phyloP scores from a whole-genome alignment of 768 basidiomycete species.

The Mrakia gelida region DNA sequence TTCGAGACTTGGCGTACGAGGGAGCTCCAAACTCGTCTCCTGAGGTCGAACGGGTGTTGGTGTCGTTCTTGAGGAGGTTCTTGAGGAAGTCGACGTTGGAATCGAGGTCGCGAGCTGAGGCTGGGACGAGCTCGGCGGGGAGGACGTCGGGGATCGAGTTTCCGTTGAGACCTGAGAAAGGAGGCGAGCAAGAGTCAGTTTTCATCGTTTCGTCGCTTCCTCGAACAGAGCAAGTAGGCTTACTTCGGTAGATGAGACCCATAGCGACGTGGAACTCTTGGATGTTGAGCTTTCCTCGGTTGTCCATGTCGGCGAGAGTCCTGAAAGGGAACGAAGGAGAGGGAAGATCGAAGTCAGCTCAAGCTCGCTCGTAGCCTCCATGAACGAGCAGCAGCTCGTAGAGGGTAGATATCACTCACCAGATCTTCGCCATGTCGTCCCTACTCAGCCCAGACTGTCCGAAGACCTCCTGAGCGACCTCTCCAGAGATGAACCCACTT shows the following conservation, averaged over 20 bases:
- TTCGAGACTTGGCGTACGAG: slow-evolving; percentile 27
- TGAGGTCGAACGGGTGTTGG: slow-evolving; percentile 53
- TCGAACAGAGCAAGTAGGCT: slow-evolving; percentile 42
- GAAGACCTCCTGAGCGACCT: slow-evolving; percentile 84
- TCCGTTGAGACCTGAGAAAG: slow-evolving; percentile 71
- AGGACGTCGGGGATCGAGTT: slow-evolving; percentile 81
- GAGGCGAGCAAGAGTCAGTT: slow-evolving; percentile 16
- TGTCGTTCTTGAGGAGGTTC: slow-evolving; percentile 79
- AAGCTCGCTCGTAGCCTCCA: neutral
- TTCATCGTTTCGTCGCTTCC: neutral
- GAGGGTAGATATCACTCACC: slow-evolving; percentile 53
- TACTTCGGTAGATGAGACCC: slow-evolving; percentile 94
- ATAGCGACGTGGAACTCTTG: slow-evolving; percentile 98
- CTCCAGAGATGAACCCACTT: slow-evolving; percentile 79
- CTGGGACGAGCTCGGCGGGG: slow-evolving; percentile 83
- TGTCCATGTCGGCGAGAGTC: slow-evolving; percentile 86
- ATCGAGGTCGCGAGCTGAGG: slow-evolving; percentile 83
- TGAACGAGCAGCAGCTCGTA: neutral
- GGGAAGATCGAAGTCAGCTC: neutral
- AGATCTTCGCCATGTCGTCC: slow-evolving; percentile 87
- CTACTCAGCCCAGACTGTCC: slow-evolving; percentile 83
- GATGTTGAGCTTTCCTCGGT: slow-evolving; percentile 90
- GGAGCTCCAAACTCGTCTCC: slow-evolving; percentile 16
- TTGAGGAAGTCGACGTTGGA: slow-evolving; percentile 84
- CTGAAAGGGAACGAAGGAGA: slow-evolving; percentile 47